Percentiles rank a stretch among this genome's conserved stretches.
Conservation (phyloP, 1,139 yeast genomes). For the Fermentozyma sake region DNA sequence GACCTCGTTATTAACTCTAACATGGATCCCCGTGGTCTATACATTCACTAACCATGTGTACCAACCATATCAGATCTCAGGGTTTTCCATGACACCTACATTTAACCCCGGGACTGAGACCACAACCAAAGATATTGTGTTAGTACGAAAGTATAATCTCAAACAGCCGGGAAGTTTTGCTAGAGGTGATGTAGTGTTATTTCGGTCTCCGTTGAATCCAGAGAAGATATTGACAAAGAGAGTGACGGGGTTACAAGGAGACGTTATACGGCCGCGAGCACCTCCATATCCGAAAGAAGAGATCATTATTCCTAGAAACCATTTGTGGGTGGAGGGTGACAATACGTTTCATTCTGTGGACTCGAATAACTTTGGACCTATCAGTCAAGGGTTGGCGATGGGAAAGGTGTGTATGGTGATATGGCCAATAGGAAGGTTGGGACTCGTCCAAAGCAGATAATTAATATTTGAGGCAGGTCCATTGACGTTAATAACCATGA, state of each 20-base stretch:
- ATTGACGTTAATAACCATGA: no score
- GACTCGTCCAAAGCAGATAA: no score
- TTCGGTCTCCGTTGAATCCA: conserved; percentile 78
- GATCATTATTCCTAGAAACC: conserved; percentile 69
- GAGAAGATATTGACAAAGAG: conserved; percentile 71
- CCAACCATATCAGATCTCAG: conserved; percentile 74
- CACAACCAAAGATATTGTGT: conserved; percentile 58
- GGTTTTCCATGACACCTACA: conserved; percentile 86
- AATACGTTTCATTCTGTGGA: conserved; percentile 78
- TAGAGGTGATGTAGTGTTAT: conserved; percentile 70
- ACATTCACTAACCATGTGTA: conserved; percentile 67
- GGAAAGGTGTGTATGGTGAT: conserved; percentile 66
- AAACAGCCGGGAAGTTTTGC: conserved; percentile 38
- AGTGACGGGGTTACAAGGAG: conserved; percentile 72
- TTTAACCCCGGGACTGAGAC: conserved; percentile 62
- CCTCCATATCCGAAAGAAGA: conserved; percentile 59
- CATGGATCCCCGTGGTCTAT: conserved; percentile 80
- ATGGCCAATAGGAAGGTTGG: conserved; percentile 64
- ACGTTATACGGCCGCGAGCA: conserved; percentile 53
- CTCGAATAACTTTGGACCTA: conserved; percentile 81
- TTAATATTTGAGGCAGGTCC: no score
- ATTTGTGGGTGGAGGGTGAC: conserved; percentile 94
- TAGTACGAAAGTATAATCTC: conserved; percentile 63
- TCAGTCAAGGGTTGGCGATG: conserved; percentile 69
- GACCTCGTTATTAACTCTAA: conserved; percentile 27